Evolutionary conservation across 495 filamentous ascomycete species (phyloP), one percentile per base, ranked within the genome.

Genomic region (Penicillium macrosclerotiorum): DNA sequence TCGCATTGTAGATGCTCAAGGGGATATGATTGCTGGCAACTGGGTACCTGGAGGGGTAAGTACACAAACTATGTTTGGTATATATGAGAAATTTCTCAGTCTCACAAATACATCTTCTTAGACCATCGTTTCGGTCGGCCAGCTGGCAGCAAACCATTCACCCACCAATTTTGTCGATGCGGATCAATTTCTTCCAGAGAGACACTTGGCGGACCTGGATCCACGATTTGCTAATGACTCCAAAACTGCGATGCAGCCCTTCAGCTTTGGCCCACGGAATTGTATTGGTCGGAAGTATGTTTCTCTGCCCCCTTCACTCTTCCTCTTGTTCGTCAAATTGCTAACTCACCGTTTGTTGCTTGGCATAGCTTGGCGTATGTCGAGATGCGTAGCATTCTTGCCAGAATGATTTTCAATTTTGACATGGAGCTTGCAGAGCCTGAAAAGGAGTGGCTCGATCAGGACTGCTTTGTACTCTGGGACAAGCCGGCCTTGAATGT

Each of bases 241-340:
- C 16, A 58, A 60, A 12, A 55, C 55, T 7, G 73, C 66, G 9
- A 51, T 74, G 26, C 71, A 79, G 54, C 78, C 81, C 0, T 87
- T 86, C 41, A 71, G 68, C 12, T 40, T 78, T 16, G 83, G 83
- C 0, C 69, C 76, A 0, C 60, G 83, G 8, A 78, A 83, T 54
- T 87, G 82, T 45, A 67, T 85, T 37, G 84, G 83, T 30, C 62
- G 67, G 39, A 76, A 75, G 78, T 82, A 54, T 62, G 76, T 37
- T 0, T n/a, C n/a, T n/a, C n/a, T n/a, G n/a, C n/a, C n/a, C n/a
- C n/a, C n/a, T n/a, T n/a, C n/a, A n/a, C n/a, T n/a, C n/a, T n/a
- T n/a, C n/a, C 22, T 5, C 0, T 22, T 23, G 11, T 8, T 14
- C 2, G 1, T 5, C 4, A 8, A 18, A 1, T 19, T 35, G 29